Conservation (phyloP, 2,329 filamentous ascomycete genomes). For the Pseudogymnoascus pannorum region DNA sequence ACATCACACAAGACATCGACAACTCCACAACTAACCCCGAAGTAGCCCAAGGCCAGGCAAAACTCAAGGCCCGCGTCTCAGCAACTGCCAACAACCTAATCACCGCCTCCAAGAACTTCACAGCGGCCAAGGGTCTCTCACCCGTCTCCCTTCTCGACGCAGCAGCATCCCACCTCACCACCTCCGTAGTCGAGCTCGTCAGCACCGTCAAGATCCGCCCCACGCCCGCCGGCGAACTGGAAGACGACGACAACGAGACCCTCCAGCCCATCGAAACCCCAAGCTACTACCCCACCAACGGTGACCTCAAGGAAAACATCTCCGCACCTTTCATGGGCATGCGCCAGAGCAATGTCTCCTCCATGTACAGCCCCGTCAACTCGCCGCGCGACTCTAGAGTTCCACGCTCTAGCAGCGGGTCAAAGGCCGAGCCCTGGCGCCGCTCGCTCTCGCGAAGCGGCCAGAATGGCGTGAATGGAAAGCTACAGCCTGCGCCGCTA, state of each 20-base stretch:
- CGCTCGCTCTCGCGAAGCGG: slow-evolving; percentile 20
- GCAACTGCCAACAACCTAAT: slow-evolving; percentile 93
- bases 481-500: slow-evolving; percentile 25
- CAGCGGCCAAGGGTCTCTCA: slow-evolving; percentile 71
- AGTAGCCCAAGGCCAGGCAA: slow-evolving; percentile 51
- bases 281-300: slow-evolving; percentile 57
- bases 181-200: slow-evolving; percentile 78
- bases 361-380: slow-evolving; percentile 66
- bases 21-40: slow-evolving; percentile 46
- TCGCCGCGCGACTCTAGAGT: slow-evolving; percentile 54
- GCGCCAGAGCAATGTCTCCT: slow-evolving; percentile 59
- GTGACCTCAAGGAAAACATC: slow-evolving; percentile 30
- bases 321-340: slow-evolving; percentile 53
- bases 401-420: slow-evolving; percentile 29
- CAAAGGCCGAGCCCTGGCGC: slow-evolving; percentile 22
- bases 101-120: slow-evolving; percentile 89
- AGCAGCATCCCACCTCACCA: slow-evolving; percentile 81
- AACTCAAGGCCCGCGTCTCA: slow-evolving; percentile 76
- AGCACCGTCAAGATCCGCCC: slow-evolving; percentile 75
- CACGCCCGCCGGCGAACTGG: slow-evolving; percentile 68
- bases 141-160: slow-evolving; percentile 92
- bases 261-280: slow-evolving; percentile 61
- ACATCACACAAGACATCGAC: slow-evolving; percentile 76
- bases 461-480: slow-evolving; percentile 19
- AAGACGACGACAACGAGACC: slow-evolving; percentile 64